These are phyloP conservation scores for Anisodus tanguticus DNA, from an alignment of 257 asterid species.

Conservation along the genomic window DNA sequence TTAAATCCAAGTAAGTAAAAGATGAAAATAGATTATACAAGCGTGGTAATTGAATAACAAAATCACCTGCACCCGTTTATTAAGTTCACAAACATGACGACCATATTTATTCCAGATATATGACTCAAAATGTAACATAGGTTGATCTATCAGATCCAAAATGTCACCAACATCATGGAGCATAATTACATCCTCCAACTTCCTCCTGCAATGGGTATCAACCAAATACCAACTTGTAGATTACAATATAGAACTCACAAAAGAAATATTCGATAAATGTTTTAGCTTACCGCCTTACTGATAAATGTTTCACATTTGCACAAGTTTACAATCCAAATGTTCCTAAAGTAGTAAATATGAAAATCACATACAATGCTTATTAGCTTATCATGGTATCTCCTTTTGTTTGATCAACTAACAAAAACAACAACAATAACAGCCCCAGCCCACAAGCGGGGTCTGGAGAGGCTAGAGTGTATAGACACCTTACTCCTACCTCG, in stretches of 20 bases:
- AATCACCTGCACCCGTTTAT: slow-evolving; percentile 54
- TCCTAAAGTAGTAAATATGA: too few species aligned
- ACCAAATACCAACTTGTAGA: slow-evolving; percentile 13
- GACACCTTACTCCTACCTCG: too few species aligned
- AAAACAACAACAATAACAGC: too few species aligned
- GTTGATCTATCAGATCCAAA: slow-evolving; percentile 38
- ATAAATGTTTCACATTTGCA: too few species aligned
- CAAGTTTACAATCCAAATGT: too few species aligned
- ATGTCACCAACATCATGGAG: slow-evolving; percentile 52
- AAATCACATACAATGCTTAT: too few species aligned
- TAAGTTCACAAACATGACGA: slow-evolving; percentile 26
- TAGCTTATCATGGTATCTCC: too few species aligned
- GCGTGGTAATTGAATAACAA: neutral
- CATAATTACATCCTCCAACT: slow-evolving; percentile 56
- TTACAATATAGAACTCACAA: neutral
- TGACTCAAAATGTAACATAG: slow-evolving; percentile 61
- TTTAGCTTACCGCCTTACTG: too few species aligned
- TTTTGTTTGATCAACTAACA: too few species aligned
- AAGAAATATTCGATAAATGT: neutral
- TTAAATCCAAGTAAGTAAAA: neutral
- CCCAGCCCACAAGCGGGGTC: too few species aligned
- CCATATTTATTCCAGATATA: slow-evolving; percentile 61
- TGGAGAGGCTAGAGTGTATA: too few species aligned
- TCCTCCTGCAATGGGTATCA: slow-evolving; percentile 45
- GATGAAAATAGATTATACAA: neutral